Evolutionary conservation across 768 basidiomycete species (phyloP), one percentile per base, ranked within the genome.

Genomic region (Trametopsis cervina): DNA sequence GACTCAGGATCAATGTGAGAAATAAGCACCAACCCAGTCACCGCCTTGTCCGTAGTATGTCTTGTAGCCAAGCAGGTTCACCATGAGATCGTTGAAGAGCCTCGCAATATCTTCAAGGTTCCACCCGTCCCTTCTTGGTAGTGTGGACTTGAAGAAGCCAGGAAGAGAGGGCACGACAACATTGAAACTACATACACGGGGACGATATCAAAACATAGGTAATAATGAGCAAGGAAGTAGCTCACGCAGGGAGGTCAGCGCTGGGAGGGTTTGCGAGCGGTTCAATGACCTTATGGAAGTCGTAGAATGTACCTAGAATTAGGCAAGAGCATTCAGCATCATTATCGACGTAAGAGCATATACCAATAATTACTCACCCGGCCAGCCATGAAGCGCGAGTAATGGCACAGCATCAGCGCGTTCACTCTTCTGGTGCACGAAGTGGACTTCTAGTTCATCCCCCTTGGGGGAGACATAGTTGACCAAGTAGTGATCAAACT

Each of bases 351-450:
- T 25, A 26, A 22, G 1, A 12, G 13, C 10, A 18, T n/a, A n/a
- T n/a, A n/a, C n/a, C n/a, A 35, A 6, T 18, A 5, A 4, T 46
- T 23, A 46, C 25, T 50, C 42, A 20, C 51, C 27, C 23, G 29
- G 44, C 36, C 63, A 66, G 4, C 64, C 64, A 41, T 66, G 64
- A n/a, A 63, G 44, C 36, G 65, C 56, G 7, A 66, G 42, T 12
- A 66, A 26, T 2, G 64, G 64, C n/a, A 66, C 57, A 1, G 64
- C 62, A 21, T 56, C 50, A 3, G 45, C 44, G 9, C 53, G 44
- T 18, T 42, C 15, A 36, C 65, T 62, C 50, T 52, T 55, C 48
- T 65, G 47, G 42, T 68, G 65, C 3, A 68, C 54, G 40, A 63
- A 67, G 45, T 68, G 66, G 6, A 67, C 42, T 33, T 33, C 29